Evolutionary conservation across 2,329 filamentous ascomycete species (phyloP), one percentile per base, ranked within the genome.

Genomic region (Xylaria sp.): DNA sequence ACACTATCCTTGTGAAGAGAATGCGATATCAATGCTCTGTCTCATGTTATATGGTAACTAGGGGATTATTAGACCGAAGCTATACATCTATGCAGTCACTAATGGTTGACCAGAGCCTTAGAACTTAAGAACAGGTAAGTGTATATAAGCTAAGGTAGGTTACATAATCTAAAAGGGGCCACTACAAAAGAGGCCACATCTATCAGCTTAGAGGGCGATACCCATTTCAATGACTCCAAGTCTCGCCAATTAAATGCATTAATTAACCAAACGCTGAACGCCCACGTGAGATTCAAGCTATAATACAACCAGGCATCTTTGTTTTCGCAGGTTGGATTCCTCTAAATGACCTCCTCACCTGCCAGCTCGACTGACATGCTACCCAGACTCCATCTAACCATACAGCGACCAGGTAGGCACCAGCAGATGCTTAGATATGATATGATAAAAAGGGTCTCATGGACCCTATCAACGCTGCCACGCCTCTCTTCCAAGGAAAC

Each of bases 401-500:
- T 73, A 76, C 70, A 75, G 59, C 67, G 75, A 72, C 28, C 68
- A 67, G 57, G 61, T 25, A 67, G 52, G 63, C n/a, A 63, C 61
- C 64, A 64, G 65, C 57, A 62, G 57, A 51, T 61, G 64, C 52
- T 59, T 62, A 59, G 41, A 64, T 58, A 39, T 25, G 20, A 48
- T 5, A 48, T 23, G 28, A 39, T 60, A 18, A 18, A 43, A 13
- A 13, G 0, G 15, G 15, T 2, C 61, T 83, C 80, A 88, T 86
- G 86, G 89, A 78, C 90, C 88, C 88, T 1, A 55, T 67, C 55
- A 46, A 43, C 15, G 54, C 51, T 36, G 25, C 61, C 23, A 33
- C 20, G n/a, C 15, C 31, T 28, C 36, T 43, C 48, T 31, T 39
- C 39, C 25, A n/a, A n/a, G n/a, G n/a, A n/a, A n/a, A n/a, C n/a